These are phyloP conservation scores for Lecanosticta acicola DNA, from an alignment of 2,329 filamentous ascomycete species.

Conservation along the genomic window DNA sequence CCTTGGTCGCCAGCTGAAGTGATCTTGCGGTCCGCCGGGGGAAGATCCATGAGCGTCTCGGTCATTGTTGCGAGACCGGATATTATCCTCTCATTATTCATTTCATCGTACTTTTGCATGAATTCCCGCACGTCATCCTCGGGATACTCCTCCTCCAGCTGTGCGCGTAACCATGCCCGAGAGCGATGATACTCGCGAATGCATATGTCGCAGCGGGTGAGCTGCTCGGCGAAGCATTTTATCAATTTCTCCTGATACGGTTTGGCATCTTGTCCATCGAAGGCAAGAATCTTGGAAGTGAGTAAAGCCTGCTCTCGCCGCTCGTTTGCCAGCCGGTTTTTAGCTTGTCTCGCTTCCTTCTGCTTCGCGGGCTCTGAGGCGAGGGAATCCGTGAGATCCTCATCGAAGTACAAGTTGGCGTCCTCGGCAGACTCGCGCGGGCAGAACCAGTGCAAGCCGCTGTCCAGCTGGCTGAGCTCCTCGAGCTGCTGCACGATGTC, in stretches of 20 bases:
- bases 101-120: slow-evolving; percentile 39
- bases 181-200: slow-evolving; percentile 45
- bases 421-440: slow-evolving; percentile 37
- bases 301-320: slow-evolving; percentile 39
- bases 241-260: slow-evolving; percentile 39
- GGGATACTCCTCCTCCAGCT: slow-evolving; percentile 40
- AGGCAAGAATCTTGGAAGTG: slow-evolving; percentile 44
- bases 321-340: slow-evolving; percentile 36
- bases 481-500: slow-evolving; percentile 16
- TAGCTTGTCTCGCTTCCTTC: slow-evolving; percentile 23
- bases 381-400: slow-evolving; percentile 35
- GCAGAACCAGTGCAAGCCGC: slow-evolving; percentile 45
- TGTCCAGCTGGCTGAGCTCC: slow-evolving; percentile 27
- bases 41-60: slow-evolving; percentile 38
- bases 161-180: slow-evolving; percentile 36
- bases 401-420: slow-evolving; percentile 38
- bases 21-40: slow-evolving; percentile 48
- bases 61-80: slow-evolving; percentile 40
- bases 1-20: slow-evolving; percentile 52
- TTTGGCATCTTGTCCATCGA: slow-evolving; percentile 43
- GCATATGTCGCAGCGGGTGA: slow-evolving; percentile 47
- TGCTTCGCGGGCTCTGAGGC: slow-evolving; percentile 24
- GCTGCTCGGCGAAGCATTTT: slow-evolving; percentile 36
- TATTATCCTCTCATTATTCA: slow-evolving; percentile 42
- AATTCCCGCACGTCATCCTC: slow-evolving; percentile 42